These are phyloP conservation scores for Tetrahymena borealis DNA, from an alignment of 73 alveolate species.

Conservation along the genomic window DNA sequence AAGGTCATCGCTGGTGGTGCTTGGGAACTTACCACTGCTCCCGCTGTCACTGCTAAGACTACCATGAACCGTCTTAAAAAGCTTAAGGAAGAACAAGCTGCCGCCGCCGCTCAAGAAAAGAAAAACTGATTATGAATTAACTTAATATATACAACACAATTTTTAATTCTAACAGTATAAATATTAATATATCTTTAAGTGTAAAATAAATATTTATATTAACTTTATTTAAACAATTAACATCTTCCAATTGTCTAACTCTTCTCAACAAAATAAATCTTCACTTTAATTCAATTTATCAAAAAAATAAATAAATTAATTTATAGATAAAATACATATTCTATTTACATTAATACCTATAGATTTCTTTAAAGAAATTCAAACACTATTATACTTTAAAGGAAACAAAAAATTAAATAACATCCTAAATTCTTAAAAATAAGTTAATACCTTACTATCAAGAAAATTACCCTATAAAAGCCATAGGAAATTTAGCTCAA, in stretches of 20 bases:
- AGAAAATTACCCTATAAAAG: too few relatives aligned
- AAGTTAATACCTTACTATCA: too few relatives aligned
- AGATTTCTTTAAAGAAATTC: too few relatives aligned
- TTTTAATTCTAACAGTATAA: not conserved
- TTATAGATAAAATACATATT: too few relatives aligned
- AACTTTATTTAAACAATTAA: not conserved
- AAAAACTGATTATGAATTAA: constrained; percentile 11
- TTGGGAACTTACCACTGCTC: constrained; percentile 65
- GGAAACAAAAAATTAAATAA: too few relatives aligned
- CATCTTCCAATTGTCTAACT: not conserved
- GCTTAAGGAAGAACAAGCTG: constrained; percentile 68
- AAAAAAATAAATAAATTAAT: too few relatives aligned
- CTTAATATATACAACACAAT: not conserved
- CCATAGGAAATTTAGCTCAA: too few relatives aligned
- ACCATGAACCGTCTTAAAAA: constrained; percentile 68
- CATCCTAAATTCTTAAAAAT: too few relatives aligned
- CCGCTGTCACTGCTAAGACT: constrained; percentile 68
- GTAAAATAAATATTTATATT: not conserved
- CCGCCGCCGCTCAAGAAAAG: constrained; percentile 39
- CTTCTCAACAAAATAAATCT: too few relatives aligned
- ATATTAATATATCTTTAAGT: not conserved
- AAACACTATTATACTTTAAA: too few relatives aligned
- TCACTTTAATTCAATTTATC: too few relatives aligned
- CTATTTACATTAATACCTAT: too few relatives aligned
- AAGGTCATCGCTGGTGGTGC: constrained; percentile 83